Base-by-base conservation (phyloP, 2,329 filamentous ascomycete genomes). In the Tolypocladium guangdongense region DNA sequence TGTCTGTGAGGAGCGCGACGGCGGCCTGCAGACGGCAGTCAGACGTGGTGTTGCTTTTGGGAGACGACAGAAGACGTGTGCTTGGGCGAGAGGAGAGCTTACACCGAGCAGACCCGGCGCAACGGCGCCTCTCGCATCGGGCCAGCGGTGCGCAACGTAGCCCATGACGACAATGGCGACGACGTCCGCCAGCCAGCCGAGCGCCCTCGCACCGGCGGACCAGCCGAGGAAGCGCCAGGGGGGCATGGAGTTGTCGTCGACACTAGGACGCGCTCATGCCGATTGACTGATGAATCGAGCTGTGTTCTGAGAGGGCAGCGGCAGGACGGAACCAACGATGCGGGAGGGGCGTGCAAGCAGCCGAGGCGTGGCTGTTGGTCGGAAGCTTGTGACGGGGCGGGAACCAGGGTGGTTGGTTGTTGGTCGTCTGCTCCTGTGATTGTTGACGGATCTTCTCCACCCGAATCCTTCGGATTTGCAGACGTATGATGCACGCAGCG, bases 1-100 rank as follows among this genome's bases (percentile, higher is more conserved):
- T 70, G 48, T 71, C 69, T 51, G 68, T 68, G 57, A 71, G 63
- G 53, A 70, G 59, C 27, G 69, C 63, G 18, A 68, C 59, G 49
- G 60, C 58, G 37, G 43, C 43, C 46, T 53, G 50, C 27, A 46
- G 12, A 10, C 6, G 41, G 27, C n/a, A 32, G 37, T 35, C 37
- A 50, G 11, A n/a, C n/a, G n/a, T n/a, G n/a, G n/a, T n/a, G n/a
- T n/a, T n/a, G n/a, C n/a, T n/a, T n/a, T n/a, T n/a, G n/a, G n/a
- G n/a, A n/a, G n/a, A n/a, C n/a, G n/a, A n/a, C 2, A 14, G n/a
- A 5, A 41, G 8, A 41, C 8, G 12, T 43, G 39, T 24, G 11
- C 12, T 0, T 8, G n/a, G 36, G n/a, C 11, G 22, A n/a, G 33
- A 18, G n/a, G 11, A 8, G 49, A 47, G 63, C 68, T 57, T 55